Base-by-base conservation (phyloP, 1,139 yeast genomes). In the Yamadazyma oceani region DNA sequence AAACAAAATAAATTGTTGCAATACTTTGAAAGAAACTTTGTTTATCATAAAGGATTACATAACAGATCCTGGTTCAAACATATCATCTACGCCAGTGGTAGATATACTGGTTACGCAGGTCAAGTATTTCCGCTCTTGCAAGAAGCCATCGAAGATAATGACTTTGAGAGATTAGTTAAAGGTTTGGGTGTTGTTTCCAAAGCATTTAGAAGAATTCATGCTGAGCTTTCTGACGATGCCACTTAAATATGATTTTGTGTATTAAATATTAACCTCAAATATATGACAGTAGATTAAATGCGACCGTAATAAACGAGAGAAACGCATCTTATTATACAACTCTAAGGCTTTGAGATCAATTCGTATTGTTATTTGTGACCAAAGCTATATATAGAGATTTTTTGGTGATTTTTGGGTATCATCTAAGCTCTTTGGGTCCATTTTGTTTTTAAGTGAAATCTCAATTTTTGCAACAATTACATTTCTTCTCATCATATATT, bases 11-110 rank as follows among this genome's bases (percentile, higher is more conserved):
- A 60, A 46, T 58, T 66, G 37, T 50, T 73, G 38, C 75, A 73
- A 49, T 75, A 67, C 54, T 74, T 78, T 46, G 96, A 89, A 57
- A 74, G 92, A 51, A 64, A 70, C 45, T 85, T 88, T 60, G 60
- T 85, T 38, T 67, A 76, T 53, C 66, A 72, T 22, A 64, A 73
- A 3, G 96, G 96, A 3, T 73, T 88, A 37, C 61, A 69, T 45
- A 69, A 67, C 26, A 75, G 96, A 53, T 66, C 75, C n/a, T 88
- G 96, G 95, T 89, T 83, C 66, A 86, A 82, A 62, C 96, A 89
- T 61, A 73, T 85, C 44, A 78, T 86, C 3, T 87, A 75, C 58
- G 95, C 95, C 2, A 81, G 92, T 37, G 95, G 95, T 3, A 70
- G 94, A 54, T 82, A 73, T 59, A 85, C 95, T 2, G 96, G 96